Percentiles rank a stretch among this genome's conserved stretches.
phyloP scores from a whole-genome alignment of 306 rosid genomes.

The Lagenaria siceraria region DNA sequence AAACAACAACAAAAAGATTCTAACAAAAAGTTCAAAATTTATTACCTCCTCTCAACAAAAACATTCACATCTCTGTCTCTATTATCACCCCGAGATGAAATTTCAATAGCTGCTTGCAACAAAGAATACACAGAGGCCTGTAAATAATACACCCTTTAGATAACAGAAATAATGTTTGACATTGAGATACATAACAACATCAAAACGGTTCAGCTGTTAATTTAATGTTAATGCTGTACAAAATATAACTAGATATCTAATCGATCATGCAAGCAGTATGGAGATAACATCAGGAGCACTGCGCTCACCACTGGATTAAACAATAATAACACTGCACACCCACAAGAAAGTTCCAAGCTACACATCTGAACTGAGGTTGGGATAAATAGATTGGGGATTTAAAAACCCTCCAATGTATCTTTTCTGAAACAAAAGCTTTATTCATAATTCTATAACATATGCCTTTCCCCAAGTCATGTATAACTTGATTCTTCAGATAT shows the following conservation, averaged over 20 bases:
- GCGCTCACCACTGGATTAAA: neutral
- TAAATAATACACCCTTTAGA: slow-evolving; percentile 18
- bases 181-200: neutral
- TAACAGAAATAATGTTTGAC: neutral
- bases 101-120: slow-evolving; percentile 79
- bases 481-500: no score
- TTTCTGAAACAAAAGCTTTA: no score
- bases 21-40: slow-evolving; percentile 5
- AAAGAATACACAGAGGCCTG: slow-evolving; percentile 89
- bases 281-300: neutral
- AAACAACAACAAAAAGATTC: neutral
- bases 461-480: no score
- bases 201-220: neutral
- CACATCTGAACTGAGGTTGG: neutral
- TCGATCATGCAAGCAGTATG: neutral
- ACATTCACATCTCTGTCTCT: slow-evolving; percentile 61
- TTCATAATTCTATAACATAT: no score
- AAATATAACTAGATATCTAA: neutral
- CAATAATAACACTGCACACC: neutral
- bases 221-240: neutral
- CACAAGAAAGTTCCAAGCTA: neutral
- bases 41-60: slow-evolving; percentile 79
- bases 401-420: no score
- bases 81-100: slow-evolving; percentile 58
- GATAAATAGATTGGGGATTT: no score